Evolutionary conservation across 345 rosid species (phyloP), one percentile per base, ranked within the genome.

Genomic region (Dipteronia dyeriana): DNA sequence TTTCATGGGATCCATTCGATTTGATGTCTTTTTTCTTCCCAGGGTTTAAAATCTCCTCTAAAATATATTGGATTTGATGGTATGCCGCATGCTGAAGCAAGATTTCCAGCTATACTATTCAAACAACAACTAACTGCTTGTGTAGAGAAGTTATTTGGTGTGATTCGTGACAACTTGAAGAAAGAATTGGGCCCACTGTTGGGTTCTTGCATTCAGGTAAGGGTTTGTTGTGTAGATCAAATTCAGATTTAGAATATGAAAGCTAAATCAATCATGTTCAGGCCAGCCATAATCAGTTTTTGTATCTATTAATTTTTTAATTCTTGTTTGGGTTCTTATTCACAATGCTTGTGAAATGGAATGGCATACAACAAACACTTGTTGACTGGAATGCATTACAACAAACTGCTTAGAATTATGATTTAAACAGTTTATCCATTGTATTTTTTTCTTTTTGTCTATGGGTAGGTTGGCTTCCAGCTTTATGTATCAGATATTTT

Each of bases 61-160:
- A 93, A 87, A 86, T 80, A 79, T 79, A 85, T 80, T 76, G 97
- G 92, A 75, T 81, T 82, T 80, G 99, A 92, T 4, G 94, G 94
- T 67, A 64, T 80, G 73, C 82, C 94, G n/a, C 96, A 89, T 76
- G 82, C 92, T 79, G 99, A 95, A 83, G 98, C 99, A 77, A 94
- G 97, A 90, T 95, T 90, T 83, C 99, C 99, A 34, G 98, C 97
- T 13, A 86, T 94, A 70, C 83, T 95, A 63, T 95, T 95, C 75
- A 95, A 95, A 80, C 99, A 95, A 86, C 99, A 95, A 77, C 80
- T 95, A 70, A 95, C 98, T 67, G 95, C 99, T 80, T 95, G 97
- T 82, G 98, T 95, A 68, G 99, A 95, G 90, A 95, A 95, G 89
- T 93, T 95, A 17, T 95, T 93, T 87, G 99, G 99, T 76, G 81